Evolutionary conservation across 176 grass and related monocot genomes (phyloP), one percentile per base, ranked within the genome.

Genomic region (Miscanthus lutarioriparius): DNA sequence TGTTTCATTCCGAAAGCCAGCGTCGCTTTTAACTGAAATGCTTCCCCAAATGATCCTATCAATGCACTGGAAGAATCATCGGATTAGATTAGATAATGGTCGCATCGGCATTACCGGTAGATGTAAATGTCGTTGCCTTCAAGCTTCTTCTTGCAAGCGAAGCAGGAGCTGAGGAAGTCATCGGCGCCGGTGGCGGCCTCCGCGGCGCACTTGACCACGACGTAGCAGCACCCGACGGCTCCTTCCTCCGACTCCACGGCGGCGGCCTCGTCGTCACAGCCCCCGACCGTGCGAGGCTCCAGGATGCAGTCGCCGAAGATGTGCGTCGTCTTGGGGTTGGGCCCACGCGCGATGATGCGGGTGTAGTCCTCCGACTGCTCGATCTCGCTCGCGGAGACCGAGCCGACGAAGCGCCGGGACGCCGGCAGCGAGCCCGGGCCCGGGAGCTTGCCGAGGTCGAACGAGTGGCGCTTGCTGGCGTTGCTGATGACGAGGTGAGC

Each of bases 331-430:
- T 92, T 96, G 20, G 97, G 91, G 76, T 99, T 99, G 7, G 93
- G 88, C 22, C 97, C 93, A 10, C 94, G 92, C 17, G 97, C 89
- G 33, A 91, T 99, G 74, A 99, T 92, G 90, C 97, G 84, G 6
- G 97, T 99, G 76, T 99, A 99, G 79, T 99, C 97, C 86, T 99
- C 97, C 80, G 97, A 99, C 78, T 94, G 93, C 84, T 96, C 97
- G 22, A 99, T 96, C 82, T 92, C 97, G 48, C 87, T 98, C 15
- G 91, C 92, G 3, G 95, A 95, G 17, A 98, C 84, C 13, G 91
- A 91, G 44, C 85, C 87, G 51, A 92, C 16, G 68, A 78, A 86
- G 35, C 79, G 43, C 26, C 78, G 44, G 14, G 71, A 33, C 32
- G 32, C 32, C 33, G 91, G 93, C 40, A 96, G 83, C 1, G 97